Percentiles rank a stretch among this genome's conserved stretches.
These are phyloP conservation scores for Pichia sp. DNA, from an alignment of 1,139 yeast species.

Conservation along the genomic window DNA sequence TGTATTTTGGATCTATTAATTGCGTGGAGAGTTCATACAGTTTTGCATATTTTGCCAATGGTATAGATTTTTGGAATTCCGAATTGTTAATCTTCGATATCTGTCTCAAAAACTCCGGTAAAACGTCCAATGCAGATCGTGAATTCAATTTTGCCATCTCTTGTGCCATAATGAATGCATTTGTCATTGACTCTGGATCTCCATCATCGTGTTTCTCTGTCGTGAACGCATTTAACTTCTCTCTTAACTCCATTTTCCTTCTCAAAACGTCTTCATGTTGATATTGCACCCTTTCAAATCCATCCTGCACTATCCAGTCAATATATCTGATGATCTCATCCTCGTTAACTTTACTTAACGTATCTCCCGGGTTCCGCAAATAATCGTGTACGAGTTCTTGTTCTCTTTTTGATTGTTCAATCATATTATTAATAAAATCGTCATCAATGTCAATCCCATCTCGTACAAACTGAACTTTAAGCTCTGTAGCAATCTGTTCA, in stretches of 20 bases:
- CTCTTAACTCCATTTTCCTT: constrained; percentile 1
- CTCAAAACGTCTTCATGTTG: constrained; percentile 8
- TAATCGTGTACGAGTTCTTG: constrained; percentile 14
- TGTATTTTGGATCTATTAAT: constrained; percentile 17
- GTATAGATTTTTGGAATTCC: constrained; percentile 15
- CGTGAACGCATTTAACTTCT: constrained; percentile 7
- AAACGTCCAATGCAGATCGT: constrained; percentile 17
- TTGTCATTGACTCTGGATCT: constrained; percentile 14
- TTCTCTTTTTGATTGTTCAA: constrained; percentile 19
- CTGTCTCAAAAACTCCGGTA: constrained; percentile 20
- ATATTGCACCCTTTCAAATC: constrained; percentile 11
- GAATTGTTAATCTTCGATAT: constrained; percentile 16
- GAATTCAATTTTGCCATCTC: constrained; percentile 17
- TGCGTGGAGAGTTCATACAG: constrained; percentile 25
- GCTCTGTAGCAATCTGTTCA: constrained; percentile 20
- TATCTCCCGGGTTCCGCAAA: constrained; percentile 12
- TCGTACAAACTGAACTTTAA: constrained; percentile 16
- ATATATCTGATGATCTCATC: constrained; percentile 19
- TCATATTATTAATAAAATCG: constrained; percentile 21
- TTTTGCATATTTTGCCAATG: constrained; percentile 18
- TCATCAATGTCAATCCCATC: constrained; percentile 26
- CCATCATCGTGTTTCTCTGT: constrained; percentile 1
- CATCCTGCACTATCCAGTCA: constrained; percentile 25
- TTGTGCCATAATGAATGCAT: constrained; percentile 19
- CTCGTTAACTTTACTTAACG: constrained; percentile 12